Evolutionary conservation across 2,329 filamentous ascomycete genomes (phyloP), one percentile per base, ranked within the genome.

Genomic region (Lachnellula arida): DNA sequence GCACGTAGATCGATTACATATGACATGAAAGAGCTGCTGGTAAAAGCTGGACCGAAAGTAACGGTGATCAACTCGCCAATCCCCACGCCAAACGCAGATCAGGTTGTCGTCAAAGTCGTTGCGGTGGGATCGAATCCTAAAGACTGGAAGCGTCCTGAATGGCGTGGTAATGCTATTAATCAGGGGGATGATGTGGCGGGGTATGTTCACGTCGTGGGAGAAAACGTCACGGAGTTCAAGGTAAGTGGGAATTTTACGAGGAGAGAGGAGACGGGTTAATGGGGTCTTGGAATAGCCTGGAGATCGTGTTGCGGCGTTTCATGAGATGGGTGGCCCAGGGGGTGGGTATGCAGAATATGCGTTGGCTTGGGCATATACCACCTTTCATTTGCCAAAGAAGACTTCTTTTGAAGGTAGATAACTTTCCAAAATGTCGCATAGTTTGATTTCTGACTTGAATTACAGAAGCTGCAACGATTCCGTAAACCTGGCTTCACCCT

Each of bases 271-370:
- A 32, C 12, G 9, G 28, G 2, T 28, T 32, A 32, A 32, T 32
- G 28, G 11, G 28, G 4, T 4, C 9, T 12, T 11, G 28, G 9
- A 32, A 32, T 32, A 32, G 39, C 39, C 39, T 42, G 39, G 76
- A 25, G 75, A 78, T 49, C 73, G 76, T 15, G 76, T 78, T 11
- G 74, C 72, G 0, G 74, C 73, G 1, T 75, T 76, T 50, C 75
- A 78, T 54, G 70, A 79, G 58, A 81, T 85, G 75, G 58, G 43
- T 70, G 71, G 0, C 9, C 73, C 76, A 0, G 63, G 73, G 11
- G 83, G 83, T 1, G 75, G 73, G 2, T 86, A 77, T 55, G 82
- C 82, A 4, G 81, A 85, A 63, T 86, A 85, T 59, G 78, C 81
- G 2, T 67, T 85, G 2, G 76, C 77, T 0, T 78, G 73, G 68